Conservation (phyloP, 1,284 basidiomycete species). For the Sporisorium exsertum region DNA sequence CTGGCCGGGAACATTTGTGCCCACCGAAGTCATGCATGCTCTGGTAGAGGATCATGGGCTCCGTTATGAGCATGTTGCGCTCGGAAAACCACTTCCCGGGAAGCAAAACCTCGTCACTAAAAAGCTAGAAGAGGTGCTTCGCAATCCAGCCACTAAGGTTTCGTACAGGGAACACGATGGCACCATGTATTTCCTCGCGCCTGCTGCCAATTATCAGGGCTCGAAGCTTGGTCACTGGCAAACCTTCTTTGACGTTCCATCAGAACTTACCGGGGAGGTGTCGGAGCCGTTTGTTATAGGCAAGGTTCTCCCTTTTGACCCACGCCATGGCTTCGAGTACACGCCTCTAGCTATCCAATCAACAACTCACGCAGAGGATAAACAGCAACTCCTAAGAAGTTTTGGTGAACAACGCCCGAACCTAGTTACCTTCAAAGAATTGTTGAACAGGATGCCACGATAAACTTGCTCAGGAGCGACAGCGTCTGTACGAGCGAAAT, state of each 20-base stretch:
- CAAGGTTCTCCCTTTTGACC: neutral
- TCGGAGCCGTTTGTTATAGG: neutral
- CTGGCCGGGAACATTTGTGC: slow-evolving; percentile 4
- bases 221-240: neutral
- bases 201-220: neutral
- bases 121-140: slow-evolving; percentile 8
- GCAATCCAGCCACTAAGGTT: neutral
- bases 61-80: neutral
- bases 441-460: no score
- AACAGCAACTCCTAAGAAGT: no score
- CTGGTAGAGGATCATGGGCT: slow-evolving; percentile 14
- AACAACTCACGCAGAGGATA: no score
- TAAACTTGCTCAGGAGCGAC: no score
- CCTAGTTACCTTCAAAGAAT: no score
- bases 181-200: slow-evolving; percentile 7
- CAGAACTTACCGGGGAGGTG: neutral
- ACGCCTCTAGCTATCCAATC: no score
- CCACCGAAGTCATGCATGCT: slow-evolving; percentile 3
- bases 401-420: no score
- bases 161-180: neutral
- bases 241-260: neutral
- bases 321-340: no score
- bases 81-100: neutral
- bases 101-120: neutral
- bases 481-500: no score